A percentile compares a stretch with the other conserved stretches of the same genome.
Conservation (phyloP, 2,329 filamentous ascomycete genomes). For the Aureobasidium sp. region DNA sequence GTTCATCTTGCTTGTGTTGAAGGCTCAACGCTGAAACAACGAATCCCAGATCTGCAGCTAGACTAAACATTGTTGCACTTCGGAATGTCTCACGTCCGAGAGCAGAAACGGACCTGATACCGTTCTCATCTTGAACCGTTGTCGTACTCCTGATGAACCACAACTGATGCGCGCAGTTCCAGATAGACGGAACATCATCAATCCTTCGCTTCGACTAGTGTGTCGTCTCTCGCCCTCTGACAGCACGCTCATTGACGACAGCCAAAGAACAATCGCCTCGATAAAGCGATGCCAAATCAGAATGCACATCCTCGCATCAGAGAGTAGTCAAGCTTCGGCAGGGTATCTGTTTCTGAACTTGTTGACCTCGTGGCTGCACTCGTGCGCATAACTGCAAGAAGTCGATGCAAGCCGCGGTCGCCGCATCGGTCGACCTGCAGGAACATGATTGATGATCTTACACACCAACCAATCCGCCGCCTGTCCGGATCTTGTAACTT, state of each 20-base stretch:
- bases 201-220: neutral
- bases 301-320: neutral
- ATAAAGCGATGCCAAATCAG: neutral
- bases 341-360: neutral
- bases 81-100: slow-evolving; percentile 1
- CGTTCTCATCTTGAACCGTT: slow-evolving; percentile 9
- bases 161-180: neutral
- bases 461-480: slow-evolving; percentile 6
- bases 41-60: slow-evolving; percentile 7
- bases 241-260: neutral
- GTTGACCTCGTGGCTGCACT: slow-evolving; percentile 12
- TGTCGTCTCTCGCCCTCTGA: neutral
- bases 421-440: slow-evolving; percentile 15
- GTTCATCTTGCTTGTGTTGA: slow-evolving; percentile 4
- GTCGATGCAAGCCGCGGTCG: slow-evolving; percentile 11
- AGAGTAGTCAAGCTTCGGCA: neutral
- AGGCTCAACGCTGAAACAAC: slow-evolving; percentile 1
- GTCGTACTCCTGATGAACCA: slow-evolving; percentile 6
- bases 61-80: neutral
- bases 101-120: slow-evolving; percentile 6
- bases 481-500: neutral
- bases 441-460: slow-evolving; percentile 3
- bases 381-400: slow-evolving; percentile 5
- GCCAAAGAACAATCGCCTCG: neutral
- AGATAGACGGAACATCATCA: slow-evolving; percentile 3